A percentile compares a stretch with the other conserved stretches of the same genome.
Conservation (phyloP, 805 yeast species). For the Saccharomycopsis amapae region DNA sequence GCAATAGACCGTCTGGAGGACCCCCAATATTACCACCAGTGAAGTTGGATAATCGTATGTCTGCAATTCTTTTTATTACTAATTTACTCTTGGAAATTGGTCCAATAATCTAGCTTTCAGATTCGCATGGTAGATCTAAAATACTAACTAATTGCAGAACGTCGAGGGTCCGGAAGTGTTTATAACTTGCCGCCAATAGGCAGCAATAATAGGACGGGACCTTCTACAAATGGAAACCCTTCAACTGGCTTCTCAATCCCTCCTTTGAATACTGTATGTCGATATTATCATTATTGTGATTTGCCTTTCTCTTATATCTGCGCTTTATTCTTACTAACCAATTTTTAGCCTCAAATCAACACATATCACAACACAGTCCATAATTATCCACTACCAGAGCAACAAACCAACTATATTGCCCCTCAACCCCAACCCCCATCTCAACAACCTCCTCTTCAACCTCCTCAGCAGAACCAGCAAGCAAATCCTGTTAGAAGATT, state of each 20-base stretch:
- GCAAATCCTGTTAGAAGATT: slow-evolving; percentile 26
- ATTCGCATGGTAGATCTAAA: background rate
- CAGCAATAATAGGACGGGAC: background rate
- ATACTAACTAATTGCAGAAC: slow-evolving; percentile 3
- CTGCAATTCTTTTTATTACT: background rate
- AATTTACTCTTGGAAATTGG: background rate
- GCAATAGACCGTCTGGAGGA: background rate
- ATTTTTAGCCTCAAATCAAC: background rate
- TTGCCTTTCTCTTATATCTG: background rate
- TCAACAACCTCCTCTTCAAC: background rate
- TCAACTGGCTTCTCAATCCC: slow-evolving; percentile 4
- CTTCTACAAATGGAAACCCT: slow-evolving; percentile 2
- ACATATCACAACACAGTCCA: background rate
- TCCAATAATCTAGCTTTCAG: background rate
- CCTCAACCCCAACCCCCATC: background rate
- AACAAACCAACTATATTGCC: background rate
- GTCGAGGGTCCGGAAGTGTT: background rate
- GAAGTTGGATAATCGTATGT: slow-evolving; percentile 17
- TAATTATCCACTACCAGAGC: background rate
- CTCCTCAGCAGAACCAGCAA: background rate
- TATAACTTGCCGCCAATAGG: slow-evolving; percentile 14
- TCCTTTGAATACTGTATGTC: background rate
- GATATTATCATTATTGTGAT: background rate
- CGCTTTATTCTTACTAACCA: background rate
- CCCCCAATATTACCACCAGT: slow-evolving; percentile 19